Evolutionary conservation across 345 rosid species (phyloP).

Genomic region (Trapa incisa): DNA sequence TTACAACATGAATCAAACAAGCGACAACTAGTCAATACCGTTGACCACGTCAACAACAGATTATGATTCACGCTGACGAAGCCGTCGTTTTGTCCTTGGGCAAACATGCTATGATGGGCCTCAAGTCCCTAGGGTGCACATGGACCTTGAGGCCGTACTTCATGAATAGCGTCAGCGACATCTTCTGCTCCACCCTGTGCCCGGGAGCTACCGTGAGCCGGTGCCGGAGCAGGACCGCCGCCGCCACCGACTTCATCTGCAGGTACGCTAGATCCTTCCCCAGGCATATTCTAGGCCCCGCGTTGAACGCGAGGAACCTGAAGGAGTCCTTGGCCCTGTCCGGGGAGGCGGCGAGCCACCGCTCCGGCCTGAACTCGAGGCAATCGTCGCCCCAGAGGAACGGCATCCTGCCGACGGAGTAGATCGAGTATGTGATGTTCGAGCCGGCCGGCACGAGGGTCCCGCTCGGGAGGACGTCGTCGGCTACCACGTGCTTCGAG

Average conservation of each 20-base stretch:
- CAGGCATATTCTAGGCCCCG: conserved; percentile 38
- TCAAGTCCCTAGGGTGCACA: conserved; percentile 27
- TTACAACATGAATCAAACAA: too few species aligned
- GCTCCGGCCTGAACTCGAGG: conserved; percentile 31
- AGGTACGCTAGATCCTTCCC: conserved; percentile 39
- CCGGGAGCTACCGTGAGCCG: conserved; percentile 25
- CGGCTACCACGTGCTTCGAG: conserved; percentile 32
- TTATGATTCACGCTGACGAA: background rate
- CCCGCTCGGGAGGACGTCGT: conserved; percentile 28
- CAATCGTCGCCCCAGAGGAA: conserved; percentile 38
- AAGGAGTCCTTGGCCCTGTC: conserved; percentile 20
- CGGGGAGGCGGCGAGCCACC: conserved; percentile 23
- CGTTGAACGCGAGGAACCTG: conserved; percentile 31
- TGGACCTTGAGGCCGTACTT: conserved; percentile 31
- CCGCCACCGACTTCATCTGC: conserved; percentile 37
- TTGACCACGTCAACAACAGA: conserved; percentile 6
- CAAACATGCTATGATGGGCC: conserved; percentile 13
- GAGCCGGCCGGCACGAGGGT: conserved; percentile 30
- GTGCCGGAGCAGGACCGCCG: conserved; percentile 30
- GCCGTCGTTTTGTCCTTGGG: conserved; percentile 1
- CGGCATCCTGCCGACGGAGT: conserved; percentile 27
- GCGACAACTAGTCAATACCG: background rate
- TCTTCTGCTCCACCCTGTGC: conserved; percentile 39
- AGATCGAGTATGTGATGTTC: conserved; percentile 30
- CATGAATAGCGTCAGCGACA: conserved; percentile 42